Percentiles rank a stretch among this genome's conserved stretches.
phyloP scores from a whole-genome alignment of 352 stramenopile species.

The Pythium pectinolyticum region DNA sequence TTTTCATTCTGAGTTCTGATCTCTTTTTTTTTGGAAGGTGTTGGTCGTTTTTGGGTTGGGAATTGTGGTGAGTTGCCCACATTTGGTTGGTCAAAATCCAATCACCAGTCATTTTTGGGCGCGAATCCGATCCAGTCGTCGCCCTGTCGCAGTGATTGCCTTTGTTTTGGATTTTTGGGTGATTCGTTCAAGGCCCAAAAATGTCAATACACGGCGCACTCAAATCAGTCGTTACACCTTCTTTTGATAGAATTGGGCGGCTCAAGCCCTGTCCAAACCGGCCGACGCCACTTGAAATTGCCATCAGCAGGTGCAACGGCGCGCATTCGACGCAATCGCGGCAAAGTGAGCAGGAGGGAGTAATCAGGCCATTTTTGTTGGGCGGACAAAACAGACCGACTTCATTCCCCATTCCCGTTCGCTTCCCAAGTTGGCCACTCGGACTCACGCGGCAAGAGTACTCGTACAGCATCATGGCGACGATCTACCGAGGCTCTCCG shows the following conservation, averaged over 20 bases:
- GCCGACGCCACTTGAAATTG: slow-evolving; percentile 22
- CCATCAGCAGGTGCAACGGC: slow-evolving; percentile 22
- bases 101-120: slow-evolving; percentile 20
- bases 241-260: slow-evolving; percentile 13
- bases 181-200: neutral
- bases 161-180: slow-evolving; percentile 19
- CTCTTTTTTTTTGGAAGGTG: slow-evolving; percentile 6
- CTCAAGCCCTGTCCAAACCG: neutral
- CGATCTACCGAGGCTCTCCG: slow-evolving; percentile 66
- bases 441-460: neutral
- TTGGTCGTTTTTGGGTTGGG: neutral
- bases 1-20: slow-evolving; percentile 8
- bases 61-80: slow-evolving; percentile 16
- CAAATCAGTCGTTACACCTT: slow-evolving; percentile 4
- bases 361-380: neutral
- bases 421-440: neutral
- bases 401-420: neutral
- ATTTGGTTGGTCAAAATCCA: slow-evolving; percentile 19
- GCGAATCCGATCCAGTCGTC: neutral
- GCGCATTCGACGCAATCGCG: slow-evolving; percentile 8
- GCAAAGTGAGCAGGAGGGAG: neutral
- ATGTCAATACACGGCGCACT: slow-evolving; percentile 10
- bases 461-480: slow-evolving; percentile 38
- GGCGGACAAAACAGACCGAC: no score
- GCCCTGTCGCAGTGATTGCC: neutral